These are phyloP conservation scores for Ophiostoma ulmi DNA, from an alignment of 2,329 filamentous ascomycete genomes.

Conservation along the genomic window DNA sequence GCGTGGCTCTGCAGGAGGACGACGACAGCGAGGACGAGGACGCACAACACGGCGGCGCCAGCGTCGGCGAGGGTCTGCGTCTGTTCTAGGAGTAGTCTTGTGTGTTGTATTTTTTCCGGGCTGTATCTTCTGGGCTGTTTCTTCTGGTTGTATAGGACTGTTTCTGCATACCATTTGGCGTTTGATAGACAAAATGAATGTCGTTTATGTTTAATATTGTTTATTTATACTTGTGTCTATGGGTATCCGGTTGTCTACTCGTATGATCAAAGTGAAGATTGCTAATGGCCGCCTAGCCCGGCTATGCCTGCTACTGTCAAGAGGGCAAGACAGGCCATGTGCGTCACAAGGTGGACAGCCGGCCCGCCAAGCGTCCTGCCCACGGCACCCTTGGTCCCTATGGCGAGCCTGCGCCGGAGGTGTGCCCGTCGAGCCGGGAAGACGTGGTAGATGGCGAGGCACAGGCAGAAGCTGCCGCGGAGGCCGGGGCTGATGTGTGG, in stretches of 20 bases:
- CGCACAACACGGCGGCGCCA: conserved; percentile 40
- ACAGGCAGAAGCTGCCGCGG: conserved; percentile 35
- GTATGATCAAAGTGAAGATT: not conserved
- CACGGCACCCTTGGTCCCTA: conserved; percentile 25
- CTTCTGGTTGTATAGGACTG: not conserved
- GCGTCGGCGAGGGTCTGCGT: conserved; percentile 48
- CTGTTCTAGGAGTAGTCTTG: conserved; percentile 40
- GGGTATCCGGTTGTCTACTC: not conserved
- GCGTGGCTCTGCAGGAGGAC: conserved; percentile 61
- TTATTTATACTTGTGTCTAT: not conserved
- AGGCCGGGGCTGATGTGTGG: conserved; percentile 22
- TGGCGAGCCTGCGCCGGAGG: conserved; percentile 32
- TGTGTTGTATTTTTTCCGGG: too few species aligned
- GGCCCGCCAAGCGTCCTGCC: conserved; percentile 43
- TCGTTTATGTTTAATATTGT: not conserved
- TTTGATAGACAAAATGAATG: conserved; percentile 19
- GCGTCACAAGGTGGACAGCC: conserved; percentile 41
- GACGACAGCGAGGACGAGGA: conserved; percentile 32
- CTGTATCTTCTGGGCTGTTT: conserved; percentile 23
- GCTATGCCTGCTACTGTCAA: conserved; percentile 33
- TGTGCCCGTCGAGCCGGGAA: conserved; percentile 45
- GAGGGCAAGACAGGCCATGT: conserved; percentile 37
- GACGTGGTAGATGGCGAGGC: conserved; percentile 46
- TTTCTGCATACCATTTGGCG: conserved; percentile 24
- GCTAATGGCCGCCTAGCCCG: conserved; percentile 9